phyloP scores from a whole-genome alignment of 352 stramenopile genomes.

The Globisporangium uncinulatum region DNA sequence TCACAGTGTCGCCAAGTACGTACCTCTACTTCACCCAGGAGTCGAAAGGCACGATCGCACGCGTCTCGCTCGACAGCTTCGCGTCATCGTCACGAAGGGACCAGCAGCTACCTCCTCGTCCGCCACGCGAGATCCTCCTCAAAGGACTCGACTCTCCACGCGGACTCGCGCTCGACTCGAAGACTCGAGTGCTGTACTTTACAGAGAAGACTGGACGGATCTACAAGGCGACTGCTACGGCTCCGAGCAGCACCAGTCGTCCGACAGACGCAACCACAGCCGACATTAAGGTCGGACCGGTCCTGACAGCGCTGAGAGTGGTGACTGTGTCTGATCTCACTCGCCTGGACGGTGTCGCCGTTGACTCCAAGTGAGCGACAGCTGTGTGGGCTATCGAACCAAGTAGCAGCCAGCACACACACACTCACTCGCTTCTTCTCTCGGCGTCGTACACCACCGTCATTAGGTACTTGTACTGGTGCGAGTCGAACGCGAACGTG shows the following conservation, averaged over 20 bases:
- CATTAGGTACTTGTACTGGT: slow-evolving; percentile 68
- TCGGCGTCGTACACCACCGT: slow-evolving; percentile 5
- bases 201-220: slow-evolving; percentile 68
- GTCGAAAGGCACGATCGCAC: slow-evolving; percentile 44
- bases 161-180: slow-evolving; percentile 34
- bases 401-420: too few relatives aligned
- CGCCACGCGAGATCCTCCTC: slow-evolving; percentile 21
- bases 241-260: slow-evolving; percentile 1
- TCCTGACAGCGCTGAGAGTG: slow-evolving; percentile 22
- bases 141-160: slow-evolving; percentile 38
- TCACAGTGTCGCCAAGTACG: not conserved
- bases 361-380: slow-evolving; percentile 37
- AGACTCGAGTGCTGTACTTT: slow-evolving; percentile 43
- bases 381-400: not conserved
- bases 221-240: slow-evolving; percentile 16
- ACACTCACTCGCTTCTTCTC: not conserved
- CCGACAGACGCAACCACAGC: slow-evolving; percentile 2
- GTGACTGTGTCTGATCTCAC: slow-evolving; percentile 35
- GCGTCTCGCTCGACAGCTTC: slow-evolving; percentile 10
- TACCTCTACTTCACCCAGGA: slow-evolving; percentile 56
- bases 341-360: slow-evolving; percentile 53
- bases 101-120: not conserved
- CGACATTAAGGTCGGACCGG: slow-evolving; percentile 7
- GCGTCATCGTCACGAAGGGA: not conserved
- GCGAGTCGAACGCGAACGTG: slow-evolving; percentile 58